Base-by-base conservation (phyloP, 805 yeast species). In the Suhomyces kilbournensis region DNA sequence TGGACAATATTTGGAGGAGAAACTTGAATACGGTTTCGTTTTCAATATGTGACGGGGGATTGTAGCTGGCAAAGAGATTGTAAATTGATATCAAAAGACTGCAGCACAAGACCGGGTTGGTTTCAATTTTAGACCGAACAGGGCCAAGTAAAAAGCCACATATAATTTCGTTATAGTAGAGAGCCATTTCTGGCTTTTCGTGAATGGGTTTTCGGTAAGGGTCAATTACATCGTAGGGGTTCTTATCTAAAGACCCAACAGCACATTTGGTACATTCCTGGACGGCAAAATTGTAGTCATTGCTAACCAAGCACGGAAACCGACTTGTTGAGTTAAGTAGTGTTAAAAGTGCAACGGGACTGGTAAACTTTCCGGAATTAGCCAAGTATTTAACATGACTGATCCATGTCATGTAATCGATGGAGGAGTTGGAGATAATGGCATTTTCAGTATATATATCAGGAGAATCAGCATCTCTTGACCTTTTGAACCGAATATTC, bases 1-100 rank as follows among this genome's bases (percentile, higher is more conserved):
- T 70, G 0, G 62, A 53, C 39, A 83, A 69, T 17, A 77, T 70
- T 2, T 57, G 53, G 40, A 73, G 61, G 1, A 85, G 53, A 50
- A 80, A 77, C 5, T 60, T 61, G 66, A 81, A 81, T 5, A 74
- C 32, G 0, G 57, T 10, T 51, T 67, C 56, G 49, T 57, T 15
- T 49, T 60, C 39, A 74, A 60, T 40, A 6, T 56, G 53, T 12
- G 54, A 44, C 4, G 84, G 83, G 0, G 86, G 81, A 48, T 78
- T 74, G 59, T 64, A 86, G 43, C 84, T 82, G 3, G 75, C 62
- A 52, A 84, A 80, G 1, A 85, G 60, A 57, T 78, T 77, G 60
- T 71, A 76, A 7, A 86, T 56, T 0, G 82, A 59, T 4, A 86
- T 58, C 12, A 81, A 65, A 8, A 81, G 72, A 48, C 82, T 77